These are phyloP conservation scores for Sporobolomyces phaffii DNA, from an alignment of 768 basidiomycete species.

Conservation along the genomic window DNA sequence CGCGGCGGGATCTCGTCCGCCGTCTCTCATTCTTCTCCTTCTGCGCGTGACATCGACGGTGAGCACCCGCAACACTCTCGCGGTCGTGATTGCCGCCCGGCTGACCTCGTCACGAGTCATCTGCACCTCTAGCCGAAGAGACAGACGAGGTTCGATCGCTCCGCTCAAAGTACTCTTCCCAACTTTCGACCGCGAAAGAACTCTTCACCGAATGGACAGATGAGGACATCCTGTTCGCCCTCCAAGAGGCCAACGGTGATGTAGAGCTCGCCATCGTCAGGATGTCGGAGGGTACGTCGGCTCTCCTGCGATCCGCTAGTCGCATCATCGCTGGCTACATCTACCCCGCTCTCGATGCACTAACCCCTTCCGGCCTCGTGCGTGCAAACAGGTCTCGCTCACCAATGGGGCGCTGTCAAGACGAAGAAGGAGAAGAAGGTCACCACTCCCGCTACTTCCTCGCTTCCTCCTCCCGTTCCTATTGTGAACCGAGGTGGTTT, in stretches of 20 bases:
- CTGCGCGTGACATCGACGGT: conserved; percentile 7
- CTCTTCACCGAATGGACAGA: conserved; percentile 40
- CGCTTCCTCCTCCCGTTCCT: conserved; percentile 2
- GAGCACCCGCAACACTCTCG: background rate
- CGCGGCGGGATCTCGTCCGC: conserved; percentile 15
- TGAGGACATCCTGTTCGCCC: conserved; percentile 33
- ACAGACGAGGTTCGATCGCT: conserved; percentile 34
- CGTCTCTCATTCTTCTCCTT: conserved; percentile 8
- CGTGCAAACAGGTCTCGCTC: conserved; percentile 37
- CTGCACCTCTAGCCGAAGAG: conserved; percentile 5
- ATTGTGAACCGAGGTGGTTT: conserved; percentile 16
- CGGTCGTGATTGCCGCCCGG: background rate
- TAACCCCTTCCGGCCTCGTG: no score
- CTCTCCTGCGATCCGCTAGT: no score
- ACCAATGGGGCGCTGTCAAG: conserved; percentile 40
- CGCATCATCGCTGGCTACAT: no score
- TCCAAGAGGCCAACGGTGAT: conserved; percentile 39
- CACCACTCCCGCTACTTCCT: conserved; percentile 1
- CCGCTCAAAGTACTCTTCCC: conserved; percentile 29
- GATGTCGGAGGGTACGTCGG: conserved; percentile 36
- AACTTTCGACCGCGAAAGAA: conserved; percentile 28
- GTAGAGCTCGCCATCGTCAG: conserved; percentile 36
- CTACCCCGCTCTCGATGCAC: background rate
- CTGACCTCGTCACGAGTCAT: background rate
- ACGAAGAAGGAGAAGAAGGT: conserved; percentile 40